These are phyloP conservation scores for Mycosphaerelloides madeirae DNA, from an alignment of 2,329 filamentous ascomycete species.

Conservation along the genomic window DNA sequence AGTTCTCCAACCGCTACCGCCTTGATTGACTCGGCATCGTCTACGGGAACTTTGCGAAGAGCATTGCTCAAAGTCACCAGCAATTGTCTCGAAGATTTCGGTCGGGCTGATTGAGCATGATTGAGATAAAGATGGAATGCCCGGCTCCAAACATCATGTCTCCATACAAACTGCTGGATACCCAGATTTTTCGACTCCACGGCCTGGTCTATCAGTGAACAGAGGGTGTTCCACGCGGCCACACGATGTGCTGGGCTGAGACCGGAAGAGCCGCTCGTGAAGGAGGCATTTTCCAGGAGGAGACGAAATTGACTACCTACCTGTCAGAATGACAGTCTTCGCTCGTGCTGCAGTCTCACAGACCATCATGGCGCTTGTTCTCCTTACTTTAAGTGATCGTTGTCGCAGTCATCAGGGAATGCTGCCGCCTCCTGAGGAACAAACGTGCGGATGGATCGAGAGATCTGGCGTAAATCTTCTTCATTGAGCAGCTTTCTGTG, in stretches of 20 bases:
- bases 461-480: constrained; percentile 12
- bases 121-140: constrained; percentile 40
- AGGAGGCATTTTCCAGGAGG: constrained; percentile 19
- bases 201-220: constrained; percentile 40
- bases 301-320: constrained; percentile 21
- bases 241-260: constrained; percentile 38
- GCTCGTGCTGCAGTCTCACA: background rate
- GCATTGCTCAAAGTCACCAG: constrained; percentile 37
- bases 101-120: constrained; percentile 40
- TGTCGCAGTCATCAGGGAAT: constrained; percentile 6
- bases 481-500: constrained; percentile 7
- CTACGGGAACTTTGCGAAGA: constrained; percentile 26
- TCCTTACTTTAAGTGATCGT: constrained; percentile 20
- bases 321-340: constrained; percentile 16
- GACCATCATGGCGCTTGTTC: background rate
- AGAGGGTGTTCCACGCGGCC: constrained; percentile 45
- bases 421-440: constrained; percentile 8
- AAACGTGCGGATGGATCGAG: constrained; percentile 14
- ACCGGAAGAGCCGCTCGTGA: constrained; percentile 13
- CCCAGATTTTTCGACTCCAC: constrained; percentile 27
- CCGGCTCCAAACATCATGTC: constrained; percentile 36
- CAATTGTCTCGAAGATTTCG: constrained; percentile 46
- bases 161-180: constrained; percentile 30
- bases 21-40: constrained; percentile 1
- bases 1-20: constrained; percentile 23